Evolutionary conservation across 2,329 filamentous ascomycete species (phyloP).

Genomic region (Ophiostoma perfectum): DNA sequence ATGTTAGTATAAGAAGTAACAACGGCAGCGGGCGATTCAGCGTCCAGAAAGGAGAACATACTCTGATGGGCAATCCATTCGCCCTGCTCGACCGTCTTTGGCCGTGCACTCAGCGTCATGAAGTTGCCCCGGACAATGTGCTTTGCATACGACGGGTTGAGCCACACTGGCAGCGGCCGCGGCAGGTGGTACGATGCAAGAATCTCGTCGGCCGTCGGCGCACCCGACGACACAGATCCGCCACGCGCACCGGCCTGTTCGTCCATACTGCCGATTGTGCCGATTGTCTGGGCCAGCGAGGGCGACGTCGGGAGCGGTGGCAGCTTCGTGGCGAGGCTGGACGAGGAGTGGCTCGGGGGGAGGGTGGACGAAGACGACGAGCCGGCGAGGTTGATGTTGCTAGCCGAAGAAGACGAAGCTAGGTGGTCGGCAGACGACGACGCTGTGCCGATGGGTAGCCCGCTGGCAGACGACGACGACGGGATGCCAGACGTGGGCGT

Average conservation of each 20-base stretch:
- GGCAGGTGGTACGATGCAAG: slow-evolving; percentile 60
- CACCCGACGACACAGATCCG: slow-evolving; percentile 42
- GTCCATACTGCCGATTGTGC: slow-evolving; percentile 47
- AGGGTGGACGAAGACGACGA: background rate
- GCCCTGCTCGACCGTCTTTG: slow-evolving; percentile 86
- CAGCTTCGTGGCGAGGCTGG: slow-evolving; percentile 43
- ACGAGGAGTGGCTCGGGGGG: background rate
- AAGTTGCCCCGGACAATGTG: slow-evolving; percentile 97
- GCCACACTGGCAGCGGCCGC: slow-evolving; percentile 64
- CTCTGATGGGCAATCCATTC: slow-evolving; percentile 96
- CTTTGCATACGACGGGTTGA: slow-evolving; percentile 68
- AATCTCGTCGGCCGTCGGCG: slow-evolving; percentile 42
- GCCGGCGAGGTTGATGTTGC: background rate
- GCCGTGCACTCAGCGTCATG: slow-evolving; percentile 87
- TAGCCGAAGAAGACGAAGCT: background rate
- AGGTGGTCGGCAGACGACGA: slow-evolving; percentile 5
- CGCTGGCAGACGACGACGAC: slow-evolving; percentile 12
- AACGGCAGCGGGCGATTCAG: too few relatives aligned
- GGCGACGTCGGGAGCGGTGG: slow-evolving; percentile 59
- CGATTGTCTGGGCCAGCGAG: slow-evolving; percentile 61
- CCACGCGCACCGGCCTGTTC: background rate
- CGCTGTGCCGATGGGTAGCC: slow-evolving; percentile 14
- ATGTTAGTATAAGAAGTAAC: background rate
- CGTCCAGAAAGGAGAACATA: slow-evolving; percentile 36
- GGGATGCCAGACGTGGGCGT: slow-evolving; percentile 38